phyloP scores from a whole-genome alignment of 192 early-diverging fungal genomes.

The Coemansia sp. region DNA sequence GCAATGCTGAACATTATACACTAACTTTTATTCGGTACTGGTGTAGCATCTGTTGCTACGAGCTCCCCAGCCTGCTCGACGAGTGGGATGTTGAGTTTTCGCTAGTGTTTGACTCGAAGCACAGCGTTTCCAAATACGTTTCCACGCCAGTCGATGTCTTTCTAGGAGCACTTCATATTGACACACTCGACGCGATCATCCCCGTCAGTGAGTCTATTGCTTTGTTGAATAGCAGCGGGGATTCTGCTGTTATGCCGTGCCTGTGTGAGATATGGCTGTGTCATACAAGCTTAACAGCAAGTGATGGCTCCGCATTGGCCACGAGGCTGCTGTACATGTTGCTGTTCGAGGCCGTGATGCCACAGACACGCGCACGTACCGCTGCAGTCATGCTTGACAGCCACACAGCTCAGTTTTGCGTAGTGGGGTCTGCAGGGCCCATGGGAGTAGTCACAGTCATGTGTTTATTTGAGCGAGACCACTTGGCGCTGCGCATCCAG shows the following conservation, averaged over 20 bases:
- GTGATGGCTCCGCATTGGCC: conserved; percentile 8
- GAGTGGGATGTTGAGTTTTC: conserved; percentile 33
- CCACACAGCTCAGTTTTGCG: conserved; percentile 26
- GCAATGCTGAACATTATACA: not conserved
- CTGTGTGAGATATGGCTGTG: conserved; percentile 44
- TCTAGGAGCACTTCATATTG: conserved; percentile 26
- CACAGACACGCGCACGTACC: conserved; percentile 7
- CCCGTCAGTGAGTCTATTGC: not conserved
- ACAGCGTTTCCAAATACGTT: conserved; percentile 22
- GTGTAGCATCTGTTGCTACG: conserved; percentile 26
- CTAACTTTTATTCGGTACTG: not conserved
- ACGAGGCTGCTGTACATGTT: conserved; percentile 20
- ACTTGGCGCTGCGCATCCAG: conserved; percentile 29
- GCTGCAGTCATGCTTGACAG: conserved; percentile 27
- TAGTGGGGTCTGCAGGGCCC: not conserved
- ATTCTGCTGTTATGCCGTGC: not conserved
- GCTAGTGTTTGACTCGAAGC: conserved; percentile 28
- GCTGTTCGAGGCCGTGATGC: conserved; percentile 31
- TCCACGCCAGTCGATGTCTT: not conserved
- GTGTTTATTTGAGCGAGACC: conserved; percentile 35
- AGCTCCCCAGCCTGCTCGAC: conserved; percentile 24
- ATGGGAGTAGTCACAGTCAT: conserved; percentile 17
- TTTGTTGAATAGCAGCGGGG: not conserved
- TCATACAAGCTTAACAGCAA: not conserved
- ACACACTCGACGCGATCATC: conserved; percentile 29